These are phyloP conservation scores for Nakataea oryzae DNA, from an alignment of 2,329 filamentous ascomycete species.

Conservation along the genomic window DNA sequence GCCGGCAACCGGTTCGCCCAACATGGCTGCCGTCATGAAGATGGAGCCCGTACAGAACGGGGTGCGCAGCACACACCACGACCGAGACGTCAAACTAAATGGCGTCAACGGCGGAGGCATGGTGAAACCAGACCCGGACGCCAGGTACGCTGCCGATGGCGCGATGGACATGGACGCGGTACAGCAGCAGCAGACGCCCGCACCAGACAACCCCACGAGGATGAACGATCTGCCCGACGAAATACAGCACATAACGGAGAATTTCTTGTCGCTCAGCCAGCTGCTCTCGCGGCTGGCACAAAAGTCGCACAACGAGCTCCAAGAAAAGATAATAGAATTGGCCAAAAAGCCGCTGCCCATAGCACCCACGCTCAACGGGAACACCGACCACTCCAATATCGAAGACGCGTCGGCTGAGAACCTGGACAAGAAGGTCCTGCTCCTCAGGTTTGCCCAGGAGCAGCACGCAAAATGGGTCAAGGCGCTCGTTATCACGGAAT, in stretches of 20 bases:
- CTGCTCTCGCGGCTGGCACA: constrained; percentile 74
- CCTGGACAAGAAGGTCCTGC: constrained; percentile 60
- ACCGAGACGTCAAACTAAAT: constrained; percentile 35
- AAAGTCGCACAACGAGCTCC: constrained; percentile 69
- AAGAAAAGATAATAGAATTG: constrained; percentile 59
- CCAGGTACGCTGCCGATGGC: constrained; percentile 18
- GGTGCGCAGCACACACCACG: constrained; percentile 41
- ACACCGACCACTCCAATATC: constrained; percentile 23
- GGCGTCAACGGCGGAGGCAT: constrained; percentile 28
- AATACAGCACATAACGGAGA: constrained; percentile 59
- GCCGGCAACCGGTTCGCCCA: constrained; percentile 2
- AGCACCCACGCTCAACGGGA: constrained; percentile 35
- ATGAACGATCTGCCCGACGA: constrained; percentile 52
- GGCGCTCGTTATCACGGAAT: constrained; percentile 79
- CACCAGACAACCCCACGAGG: constrained; percentile 19
- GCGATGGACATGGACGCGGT: constrained; percentile 12
- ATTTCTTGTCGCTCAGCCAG: constrained; percentile 65
- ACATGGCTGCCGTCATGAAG: constrained; percentile 9
- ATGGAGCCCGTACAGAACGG: constrained; percentile 37
- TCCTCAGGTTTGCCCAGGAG: constrained; percentile 70
- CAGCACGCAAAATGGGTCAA: constrained; percentile 88
- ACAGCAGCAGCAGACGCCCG: constrained; percentile 4
- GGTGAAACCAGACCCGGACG: constrained; percentile 11
- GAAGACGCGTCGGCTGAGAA: constrained; percentile 56
- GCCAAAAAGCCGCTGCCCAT: constrained; percentile 54